Evolutionary conservation across 2,329 filamentous ascomycete genomes (phyloP).

Genomic region (Colletotrichum sublineola): DNA sequence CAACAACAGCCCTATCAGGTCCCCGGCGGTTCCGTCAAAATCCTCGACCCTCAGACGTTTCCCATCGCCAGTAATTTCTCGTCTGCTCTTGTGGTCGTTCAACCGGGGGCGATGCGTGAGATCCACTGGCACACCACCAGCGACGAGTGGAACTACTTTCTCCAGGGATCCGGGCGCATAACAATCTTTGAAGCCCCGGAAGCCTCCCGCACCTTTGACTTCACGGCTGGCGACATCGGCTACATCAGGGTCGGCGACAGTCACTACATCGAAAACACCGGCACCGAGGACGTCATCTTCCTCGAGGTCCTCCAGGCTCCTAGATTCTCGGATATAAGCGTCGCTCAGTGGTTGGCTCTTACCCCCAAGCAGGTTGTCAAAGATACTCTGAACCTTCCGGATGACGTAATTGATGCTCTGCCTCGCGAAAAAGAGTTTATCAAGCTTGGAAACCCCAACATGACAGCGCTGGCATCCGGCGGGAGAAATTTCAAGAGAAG

Average conservation of each 20-base stretch:
- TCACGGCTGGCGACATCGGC: constrained; percentile 70
- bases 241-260: constrained; percentile 68
- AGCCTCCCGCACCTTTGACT: constrained; percentile 68
- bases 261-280: constrained; percentile 74
- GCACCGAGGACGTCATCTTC: constrained; percentile 68
- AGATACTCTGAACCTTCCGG: constrained; percentile 63
- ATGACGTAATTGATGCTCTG: constrained; percentile 52
- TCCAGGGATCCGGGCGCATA: constrained; percentile 67
- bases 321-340: constrained; percentile 66
- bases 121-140: constrained; percentile 73
- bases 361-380: constrained; percentile 70
- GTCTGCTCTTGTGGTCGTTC: constrained; percentile 67
- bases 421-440: constrained; percentile 59
- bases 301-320: constrained; percentile 70
- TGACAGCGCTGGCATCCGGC: constrained; percentile 48
- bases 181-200: constrained; percentile 67
- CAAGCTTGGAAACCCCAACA: constrained; percentile 56
- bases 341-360: constrained; percentile 70
- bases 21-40: constrained; percentile 70
- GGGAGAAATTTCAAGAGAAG: constrained; percentile 19
- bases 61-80: constrained; percentile 68
- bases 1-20: constrained; percentile 63
- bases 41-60: constrained; percentile 69
- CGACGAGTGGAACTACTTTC: constrained; percentile 74
- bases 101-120: constrained; percentile 75